Percentiles rank a stretch among this genome's conserved stretches.
phyloP scores from a whole-genome alignment of 352 stramenopile genomes.

The Thalassiosira livingstoniorum region DNA sequence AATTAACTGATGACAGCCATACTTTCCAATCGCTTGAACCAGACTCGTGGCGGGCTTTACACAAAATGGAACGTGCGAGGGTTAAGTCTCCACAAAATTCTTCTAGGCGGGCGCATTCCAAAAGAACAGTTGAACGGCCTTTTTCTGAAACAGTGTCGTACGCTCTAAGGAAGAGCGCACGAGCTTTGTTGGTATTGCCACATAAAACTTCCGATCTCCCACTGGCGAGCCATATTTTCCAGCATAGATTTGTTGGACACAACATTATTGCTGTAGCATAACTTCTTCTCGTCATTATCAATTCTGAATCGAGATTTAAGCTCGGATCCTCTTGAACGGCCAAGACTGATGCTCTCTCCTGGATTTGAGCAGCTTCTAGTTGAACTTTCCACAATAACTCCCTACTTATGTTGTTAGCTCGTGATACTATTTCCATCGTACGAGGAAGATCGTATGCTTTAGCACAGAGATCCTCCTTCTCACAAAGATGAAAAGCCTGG shows the following conservation, averaged over 20 bases:
- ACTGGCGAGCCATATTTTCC: constrained; percentile 90
- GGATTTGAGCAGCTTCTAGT: constrained; percentile 87
- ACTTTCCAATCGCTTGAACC: constrained; percentile 87
- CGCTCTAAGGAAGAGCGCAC: constrained; percentile 84
- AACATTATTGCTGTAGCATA: constrained; percentile 85
- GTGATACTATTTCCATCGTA: constrained; percentile 72
- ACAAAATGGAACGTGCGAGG: constrained; percentile 85
- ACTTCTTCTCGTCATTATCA: constrained; percentile 49
- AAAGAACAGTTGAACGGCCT: constrained; percentile 83
- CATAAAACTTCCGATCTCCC: constrained; percentile 86
- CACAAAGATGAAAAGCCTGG: constrained; percentile 87
- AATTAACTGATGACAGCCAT: constrained; percentile 88
- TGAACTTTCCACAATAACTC: constrained; percentile 91
- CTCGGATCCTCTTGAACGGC: constrained; percentile 41
- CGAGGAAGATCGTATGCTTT: constrained; percentile 65
- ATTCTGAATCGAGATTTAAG: constrained; percentile 35
- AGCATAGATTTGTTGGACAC: constrained; percentile 87
- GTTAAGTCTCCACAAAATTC: constrained; percentile 86
- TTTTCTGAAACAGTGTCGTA: constrained; percentile 88
- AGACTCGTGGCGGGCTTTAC: constrained; percentile 73
- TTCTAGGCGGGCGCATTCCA: constrained; percentile 89
- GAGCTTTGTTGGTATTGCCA: constrained; percentile 71
- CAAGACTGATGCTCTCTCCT: constrained; percentile 81
- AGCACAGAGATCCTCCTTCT: constrained; percentile 81
- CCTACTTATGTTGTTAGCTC: constrained; percentile 85